These are phyloP conservation scores for Ceratopteris richardii DNA, from an alignment of 75 land plant species.

Conservation along the genomic window DNA sequence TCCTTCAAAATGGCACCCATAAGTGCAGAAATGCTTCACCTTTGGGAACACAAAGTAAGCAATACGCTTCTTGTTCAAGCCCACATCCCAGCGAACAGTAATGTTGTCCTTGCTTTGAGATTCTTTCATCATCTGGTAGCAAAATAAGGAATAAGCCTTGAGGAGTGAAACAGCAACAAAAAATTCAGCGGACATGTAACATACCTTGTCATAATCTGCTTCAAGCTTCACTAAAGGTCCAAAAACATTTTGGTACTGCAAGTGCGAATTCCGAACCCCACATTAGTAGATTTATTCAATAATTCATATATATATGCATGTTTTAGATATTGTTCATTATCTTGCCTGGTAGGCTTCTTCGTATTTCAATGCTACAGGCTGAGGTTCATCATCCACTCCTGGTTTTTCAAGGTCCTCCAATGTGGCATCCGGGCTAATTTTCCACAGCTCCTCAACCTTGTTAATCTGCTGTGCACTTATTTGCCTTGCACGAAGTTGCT, in stretches of 20 bases:
- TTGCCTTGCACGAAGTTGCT: slow-evolving; percentile 95
- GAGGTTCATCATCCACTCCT: slow-evolving; percentile 99
- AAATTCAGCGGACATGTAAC: neutral
- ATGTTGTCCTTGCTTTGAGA: slow-evolving; percentile 97
- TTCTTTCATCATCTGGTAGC: slow-evolving; percentile 94
- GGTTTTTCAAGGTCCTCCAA: slow-evolving; percentile 99
- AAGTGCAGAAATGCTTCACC: slow-evolving; percentile 26
- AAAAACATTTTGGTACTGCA: slow-evolving; percentile 99
- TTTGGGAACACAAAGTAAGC: slow-evolving; percentile 99
- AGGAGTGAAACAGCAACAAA: neutral
- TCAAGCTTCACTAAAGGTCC: slow-evolving; percentile 96
- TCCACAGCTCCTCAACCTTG: slow-evolving; percentile 98
- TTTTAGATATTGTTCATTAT: no score
- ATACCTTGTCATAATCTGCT: slow-evolving; percentile 98
- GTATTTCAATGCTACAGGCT: slow-evolving; percentile 87
- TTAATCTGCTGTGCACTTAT: slow-evolving; percentile 99
- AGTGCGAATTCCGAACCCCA: neutral
- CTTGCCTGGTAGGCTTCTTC: slow-evolving; percentile 99
- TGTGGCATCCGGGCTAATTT: slow-evolving; percentile 94
- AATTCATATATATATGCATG: neutral
- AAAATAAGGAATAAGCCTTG: neutral
- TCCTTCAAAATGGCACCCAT: neutral
- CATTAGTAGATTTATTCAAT: neutral
- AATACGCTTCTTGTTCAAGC: slow-evolving; percentile 95
- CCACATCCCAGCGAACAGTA: slow-evolving; percentile 97